Conservation (phyloP, 2,329 filamentous ascomycete species). For the Diaporthe capsici region DNA sequence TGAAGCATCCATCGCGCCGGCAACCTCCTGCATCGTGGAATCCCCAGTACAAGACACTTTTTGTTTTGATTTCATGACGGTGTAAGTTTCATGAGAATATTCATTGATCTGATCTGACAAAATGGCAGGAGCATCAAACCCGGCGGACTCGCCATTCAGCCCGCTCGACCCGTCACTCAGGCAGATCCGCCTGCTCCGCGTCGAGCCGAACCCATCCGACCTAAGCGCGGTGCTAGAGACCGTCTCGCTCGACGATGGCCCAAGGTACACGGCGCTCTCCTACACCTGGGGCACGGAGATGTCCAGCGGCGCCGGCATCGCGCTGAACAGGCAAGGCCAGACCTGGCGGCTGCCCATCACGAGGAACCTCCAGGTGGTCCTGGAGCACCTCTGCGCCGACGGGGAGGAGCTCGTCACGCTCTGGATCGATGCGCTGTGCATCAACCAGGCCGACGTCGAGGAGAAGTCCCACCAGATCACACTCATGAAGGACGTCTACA, state of each 20-base stretch:
- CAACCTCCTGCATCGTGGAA: not conserved
- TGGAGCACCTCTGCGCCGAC: slow-evolving; percentile 9
- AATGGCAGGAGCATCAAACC: not conserved
- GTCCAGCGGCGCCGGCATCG: not conserved
- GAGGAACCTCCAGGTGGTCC: slow-evolving; percentile 7
- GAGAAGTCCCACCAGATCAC: slow-evolving; percentile 29
- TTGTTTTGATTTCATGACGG: not conserved
- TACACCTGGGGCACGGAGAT: slow-evolving; percentile 22
- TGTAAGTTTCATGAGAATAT: not conserved
- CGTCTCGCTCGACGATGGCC: slow-evolving; percentile 5
- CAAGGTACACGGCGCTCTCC: slow-evolving; percentile 1
- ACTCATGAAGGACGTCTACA: slow-evolving; percentile 31
- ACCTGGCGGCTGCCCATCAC: not conserved
- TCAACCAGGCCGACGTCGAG: slow-evolving; percentile 27
- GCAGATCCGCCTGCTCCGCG: slow-evolving; percentile 26
- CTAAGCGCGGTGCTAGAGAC: slow-evolving; percentile 12
- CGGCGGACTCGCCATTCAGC: not conserved
- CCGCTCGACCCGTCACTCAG: slow-evolving; percentile 1
- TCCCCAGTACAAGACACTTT: not conserved
- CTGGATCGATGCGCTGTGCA: slow-evolving; percentile 32
- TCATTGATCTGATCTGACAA: not conserved
- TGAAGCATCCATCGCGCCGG: slow-evolving; percentile 7
- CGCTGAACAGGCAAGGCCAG: not conserved
- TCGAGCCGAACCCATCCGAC: not conserved
- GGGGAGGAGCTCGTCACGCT: not conserved